Percentiles rank a stretch among this genome's conserved stretches.
Conservation (phyloP, 2,329 filamentous ascomycete species). For the Akanthomyces muscarius region DNA sequence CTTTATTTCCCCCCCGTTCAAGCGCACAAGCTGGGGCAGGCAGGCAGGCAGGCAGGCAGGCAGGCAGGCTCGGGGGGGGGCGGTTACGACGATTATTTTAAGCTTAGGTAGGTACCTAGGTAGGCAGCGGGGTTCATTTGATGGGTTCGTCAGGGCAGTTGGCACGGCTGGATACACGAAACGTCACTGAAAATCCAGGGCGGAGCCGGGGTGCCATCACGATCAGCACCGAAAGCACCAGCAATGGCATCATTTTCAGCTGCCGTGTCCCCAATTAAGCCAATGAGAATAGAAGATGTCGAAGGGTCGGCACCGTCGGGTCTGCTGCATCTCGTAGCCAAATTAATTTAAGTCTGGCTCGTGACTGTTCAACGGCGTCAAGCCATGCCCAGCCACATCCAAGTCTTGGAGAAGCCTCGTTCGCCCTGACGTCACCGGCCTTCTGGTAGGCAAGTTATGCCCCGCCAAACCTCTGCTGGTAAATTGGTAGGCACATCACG, state of each 20-base stretch:
- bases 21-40: background rate
- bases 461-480: background rate
- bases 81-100: background rate
- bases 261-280: background rate
- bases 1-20: background rate
- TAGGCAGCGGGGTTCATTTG: background rate
- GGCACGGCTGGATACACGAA: background rate
- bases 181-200: slow-evolving; percentile 8
- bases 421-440: slow-evolving; percentile 5
- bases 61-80: no score
- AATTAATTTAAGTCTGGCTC: background rate
- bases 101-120: background rate
- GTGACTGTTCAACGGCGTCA: background rate
- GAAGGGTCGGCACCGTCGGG: no score
- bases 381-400: background rate
- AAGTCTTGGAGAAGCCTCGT: background rate
- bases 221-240: slow-evolving; percentile 2
- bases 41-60: no score
- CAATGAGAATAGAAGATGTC: background rate
- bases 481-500: background rate
- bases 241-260: slow-evolving; percentile 13
- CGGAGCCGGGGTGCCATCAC: background rate
- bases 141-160: background rate
- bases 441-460: no score
- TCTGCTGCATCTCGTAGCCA: no score